Evolutionary conservation across 495 filamentous ascomycete genomes (phyloP).

Genomic region (Penicillium chermesinum): DNA sequence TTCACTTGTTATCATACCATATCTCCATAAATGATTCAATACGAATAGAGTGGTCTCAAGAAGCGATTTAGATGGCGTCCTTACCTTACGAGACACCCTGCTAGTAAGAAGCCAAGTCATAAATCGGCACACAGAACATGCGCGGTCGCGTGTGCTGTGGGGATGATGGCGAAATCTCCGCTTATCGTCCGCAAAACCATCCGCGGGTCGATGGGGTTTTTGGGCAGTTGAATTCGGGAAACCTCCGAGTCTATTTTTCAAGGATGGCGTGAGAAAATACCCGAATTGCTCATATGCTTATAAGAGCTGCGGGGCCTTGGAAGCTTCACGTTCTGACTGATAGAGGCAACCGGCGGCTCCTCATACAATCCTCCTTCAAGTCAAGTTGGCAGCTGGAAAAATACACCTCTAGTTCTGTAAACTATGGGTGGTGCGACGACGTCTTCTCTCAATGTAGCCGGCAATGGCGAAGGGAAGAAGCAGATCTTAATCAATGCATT

Average conservation of each 20-base stretch:
- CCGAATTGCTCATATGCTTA: conserved; percentile 2
- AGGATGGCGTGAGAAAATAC: conserved; percentile 16
- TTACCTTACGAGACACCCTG: no score
- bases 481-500: conserved; percentile 62
- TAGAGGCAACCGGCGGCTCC: background rate
- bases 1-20: no score
- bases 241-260: conserved; percentile 1
- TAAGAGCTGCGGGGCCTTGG: background rate
- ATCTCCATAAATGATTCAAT: no score
- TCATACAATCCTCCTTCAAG: no score
- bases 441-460: background rate
- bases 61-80: no score
- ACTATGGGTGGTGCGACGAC: conserved; percentile 16
- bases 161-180: conserved; percentile 22
- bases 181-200: conserved; percentile 1
- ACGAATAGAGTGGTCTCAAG: no score
- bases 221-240: conserved; percentile 1
- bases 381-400: no score
- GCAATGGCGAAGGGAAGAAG: conserved; percentile 43
- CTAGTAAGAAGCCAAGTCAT: background rate
- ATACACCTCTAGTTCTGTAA: no score
- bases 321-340: background rate
- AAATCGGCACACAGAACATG: background rate
- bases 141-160: conserved; percentile 15
- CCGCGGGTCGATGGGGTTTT: background rate